Percentiles rank a stretch among this genome's conserved stretches.
phyloP scores from a whole-genome alignment of 163 green algal species.

The Chlamydomonas reinhardtii region DNA sequence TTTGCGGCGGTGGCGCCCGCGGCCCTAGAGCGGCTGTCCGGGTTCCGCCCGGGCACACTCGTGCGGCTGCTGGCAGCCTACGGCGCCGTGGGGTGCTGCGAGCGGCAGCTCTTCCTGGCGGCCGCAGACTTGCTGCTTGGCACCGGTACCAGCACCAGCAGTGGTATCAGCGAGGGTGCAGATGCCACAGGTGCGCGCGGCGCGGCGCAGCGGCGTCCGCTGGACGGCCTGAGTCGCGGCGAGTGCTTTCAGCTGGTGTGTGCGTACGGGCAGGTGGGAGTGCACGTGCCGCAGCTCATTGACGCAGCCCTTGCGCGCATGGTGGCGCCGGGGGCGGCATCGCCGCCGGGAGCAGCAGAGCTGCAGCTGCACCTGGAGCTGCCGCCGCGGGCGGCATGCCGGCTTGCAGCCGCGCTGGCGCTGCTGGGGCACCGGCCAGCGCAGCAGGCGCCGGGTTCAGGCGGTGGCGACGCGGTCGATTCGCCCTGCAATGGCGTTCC shows the following conservation, averaged over 20 bases:
- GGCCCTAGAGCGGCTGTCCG: not conserved
- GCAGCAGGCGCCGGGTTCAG: too few species aligned
- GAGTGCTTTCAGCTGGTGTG: slow-evolving; percentile 2
- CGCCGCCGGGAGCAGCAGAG: not conserved
- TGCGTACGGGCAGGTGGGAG: slow-evolving; percentile 24
- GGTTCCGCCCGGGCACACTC: slow-evolving; percentile 32
- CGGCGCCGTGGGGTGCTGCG: slow-evolving; percentile 6
- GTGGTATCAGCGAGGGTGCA: too few species aligned
- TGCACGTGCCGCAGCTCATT: not conserved
- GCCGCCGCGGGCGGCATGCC: not conserved
- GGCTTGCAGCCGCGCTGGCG: not conserved
- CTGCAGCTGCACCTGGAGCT: not conserved
- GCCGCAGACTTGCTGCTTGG: slow-evolving; percentile 16
- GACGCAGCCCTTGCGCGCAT: not conserved
- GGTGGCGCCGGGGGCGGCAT: not conserved
- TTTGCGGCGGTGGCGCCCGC: slow-evolving; percentile 17
- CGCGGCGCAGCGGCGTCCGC: not conserved
- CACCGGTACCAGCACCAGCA: not conserved
- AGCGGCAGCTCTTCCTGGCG: slow-evolving; percentile 12
- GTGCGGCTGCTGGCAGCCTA: slow-evolving; percentile 32
- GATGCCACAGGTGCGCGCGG: not conserved
- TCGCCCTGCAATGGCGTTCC: not conserved
- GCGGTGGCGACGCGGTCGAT: too few species aligned
- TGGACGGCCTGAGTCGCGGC: slow-evolving; percentile 5
- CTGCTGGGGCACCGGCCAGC: not conserved